A percentile compares a stretch with the other conserved stretches of the same genome.
Evolutionary conservation across 441 rosid genomes (phyloP).

Genomic region (Metrosideros polymorpha): DNA sequence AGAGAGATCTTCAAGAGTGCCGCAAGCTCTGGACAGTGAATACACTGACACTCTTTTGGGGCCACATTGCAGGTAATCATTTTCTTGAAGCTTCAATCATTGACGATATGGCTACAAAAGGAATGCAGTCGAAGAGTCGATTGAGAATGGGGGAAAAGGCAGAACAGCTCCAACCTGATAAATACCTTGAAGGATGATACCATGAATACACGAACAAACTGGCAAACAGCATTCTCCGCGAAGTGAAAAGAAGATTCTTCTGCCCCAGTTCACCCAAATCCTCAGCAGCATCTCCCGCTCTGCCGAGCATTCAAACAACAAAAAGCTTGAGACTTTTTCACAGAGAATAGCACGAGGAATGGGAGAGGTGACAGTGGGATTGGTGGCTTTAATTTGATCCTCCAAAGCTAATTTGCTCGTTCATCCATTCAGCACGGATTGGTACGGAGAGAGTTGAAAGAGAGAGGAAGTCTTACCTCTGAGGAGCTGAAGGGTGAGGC

Average conservation of each 20-base stretch:
- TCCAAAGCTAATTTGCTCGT: background rate
- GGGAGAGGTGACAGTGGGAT: background rate
- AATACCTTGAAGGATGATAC: conserved; percentile 81
- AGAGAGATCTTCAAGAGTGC: background rate
- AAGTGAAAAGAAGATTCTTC: conserved; percentile 23
- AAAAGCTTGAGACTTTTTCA: background rate
- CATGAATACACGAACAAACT: conserved; percentile 45
- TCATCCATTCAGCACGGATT: background rate
- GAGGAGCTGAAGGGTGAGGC: conserved; percentile 14
- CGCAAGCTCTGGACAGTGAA: background rate
- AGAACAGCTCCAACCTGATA: conserved; percentile 78
- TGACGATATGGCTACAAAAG: background rate
- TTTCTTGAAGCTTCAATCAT: background rate
- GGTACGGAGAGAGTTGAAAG: background rate
- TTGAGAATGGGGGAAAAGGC: conserved; percentile 3
- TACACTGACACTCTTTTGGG: background rate
- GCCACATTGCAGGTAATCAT: background rate
- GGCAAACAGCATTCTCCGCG: conserved; percentile 47
- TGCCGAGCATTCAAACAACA: conserved; percentile 6
- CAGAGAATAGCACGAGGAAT: background rate
- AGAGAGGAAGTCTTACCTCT: background rate
- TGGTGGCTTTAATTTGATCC: background rate
- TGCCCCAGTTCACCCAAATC: conserved; percentile 26
- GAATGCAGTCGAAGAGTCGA: background rate
- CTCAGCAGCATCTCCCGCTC: conserved; percentile 23